Percentiles rank a stretch among this genome's conserved stretches.
Evolutionary conservation across 805 yeast genomes (phyloP).

Genomic region (Cyberlindnera mrakii): DNA sequence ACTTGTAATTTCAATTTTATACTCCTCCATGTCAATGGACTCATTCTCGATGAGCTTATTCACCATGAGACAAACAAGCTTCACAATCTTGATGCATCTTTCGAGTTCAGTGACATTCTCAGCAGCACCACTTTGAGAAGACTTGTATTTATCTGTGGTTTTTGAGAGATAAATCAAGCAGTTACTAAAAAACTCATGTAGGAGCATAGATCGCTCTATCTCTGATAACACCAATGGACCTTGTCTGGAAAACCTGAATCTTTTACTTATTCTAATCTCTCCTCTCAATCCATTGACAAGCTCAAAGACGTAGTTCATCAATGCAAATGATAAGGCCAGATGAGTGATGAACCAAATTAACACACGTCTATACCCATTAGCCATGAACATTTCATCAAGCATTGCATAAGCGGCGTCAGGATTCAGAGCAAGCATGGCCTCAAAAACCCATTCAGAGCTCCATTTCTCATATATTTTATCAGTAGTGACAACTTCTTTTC

Average conservation of each 20-base stretch:
- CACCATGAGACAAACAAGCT: conserved; percentile 58
- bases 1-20: conserved; percentile 52
- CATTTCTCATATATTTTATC: conserved; percentile 45
- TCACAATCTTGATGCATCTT: conserved; percentile 35
- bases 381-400: conserved; percentile 69
- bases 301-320: conserved; percentile 61
- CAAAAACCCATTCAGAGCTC: conserved; percentile 41
- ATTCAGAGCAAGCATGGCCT: conserved; percentile 44
- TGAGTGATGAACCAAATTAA: conserved; percentile 67
- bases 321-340: conserved; percentile 45
- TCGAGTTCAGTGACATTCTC: conserved; percentile 20
- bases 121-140: conserved; percentile 15
- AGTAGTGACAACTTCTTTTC: conserved; percentile 33
- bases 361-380: conserved; percentile 54
- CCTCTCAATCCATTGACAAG: conserved; percentile 56
- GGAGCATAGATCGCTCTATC: conserved; percentile 57
- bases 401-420: conserved; percentile 47
- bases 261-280: conserved; percentile 17
- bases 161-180: conserved; percentile 38
- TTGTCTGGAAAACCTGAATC: conserved; percentile 44
- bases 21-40: conserved; percentile 44
- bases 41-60: conserved; percentile 41
- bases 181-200: conserved; percentile 65
- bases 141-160: conserved; percentile 21
- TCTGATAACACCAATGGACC: conserved; percentile 50